phyloP scores from a whole-genome alignment of 73 alveolate genomes.

The Paramecium caudatum region DNA sequence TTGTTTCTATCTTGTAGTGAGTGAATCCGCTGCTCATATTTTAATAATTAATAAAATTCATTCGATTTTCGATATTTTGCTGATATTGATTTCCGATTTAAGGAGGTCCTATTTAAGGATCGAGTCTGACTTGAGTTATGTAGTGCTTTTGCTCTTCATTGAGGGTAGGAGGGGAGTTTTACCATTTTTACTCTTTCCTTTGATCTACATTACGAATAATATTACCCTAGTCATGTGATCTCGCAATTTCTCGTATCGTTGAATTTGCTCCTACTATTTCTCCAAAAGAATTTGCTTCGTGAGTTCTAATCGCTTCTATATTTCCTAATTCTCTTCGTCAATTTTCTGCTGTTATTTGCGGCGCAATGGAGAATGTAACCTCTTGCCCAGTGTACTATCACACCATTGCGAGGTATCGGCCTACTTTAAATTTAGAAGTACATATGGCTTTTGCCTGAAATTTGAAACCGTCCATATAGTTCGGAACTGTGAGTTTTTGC shows the following conservation, averaged over 20 bases:
- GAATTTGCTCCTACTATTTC: conserved; percentile 42
- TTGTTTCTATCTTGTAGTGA: conserved; percentile 39
- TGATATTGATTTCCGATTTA: conserved; percentile 47
- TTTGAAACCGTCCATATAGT: conserved; percentile 56
- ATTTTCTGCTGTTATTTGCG: conserved; percentile 2
- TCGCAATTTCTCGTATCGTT: conserved; percentile 27
- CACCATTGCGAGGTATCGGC: conserved; percentile 56
- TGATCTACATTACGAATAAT: not conserved
- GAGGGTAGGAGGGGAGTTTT: not conserved
- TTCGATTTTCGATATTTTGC: conserved; percentile 65
- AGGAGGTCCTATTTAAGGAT: not conserved
- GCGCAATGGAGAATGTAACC: conserved; percentile 48
- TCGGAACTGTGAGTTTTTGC: conserved; percentile 59
- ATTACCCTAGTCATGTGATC: conserved; percentile 66
- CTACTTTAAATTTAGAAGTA: not conserved
- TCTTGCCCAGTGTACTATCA: not conserved
- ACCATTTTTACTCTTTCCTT: not conserved
- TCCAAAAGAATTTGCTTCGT: conserved; percentile 26
- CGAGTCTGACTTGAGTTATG: no score
- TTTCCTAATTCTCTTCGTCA: conserved; percentile 40
- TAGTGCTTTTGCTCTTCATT: conserved; percentile 31
- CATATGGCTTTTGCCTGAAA: conserved; percentile 36
- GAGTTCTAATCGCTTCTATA: not conserved
- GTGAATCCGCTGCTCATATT: conserved; percentile 28
- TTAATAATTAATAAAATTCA: conserved; percentile 51